Evolutionary conservation across 73 alveolate species (phyloP).

Genomic region (Symbiodinium pilosum): DNA sequence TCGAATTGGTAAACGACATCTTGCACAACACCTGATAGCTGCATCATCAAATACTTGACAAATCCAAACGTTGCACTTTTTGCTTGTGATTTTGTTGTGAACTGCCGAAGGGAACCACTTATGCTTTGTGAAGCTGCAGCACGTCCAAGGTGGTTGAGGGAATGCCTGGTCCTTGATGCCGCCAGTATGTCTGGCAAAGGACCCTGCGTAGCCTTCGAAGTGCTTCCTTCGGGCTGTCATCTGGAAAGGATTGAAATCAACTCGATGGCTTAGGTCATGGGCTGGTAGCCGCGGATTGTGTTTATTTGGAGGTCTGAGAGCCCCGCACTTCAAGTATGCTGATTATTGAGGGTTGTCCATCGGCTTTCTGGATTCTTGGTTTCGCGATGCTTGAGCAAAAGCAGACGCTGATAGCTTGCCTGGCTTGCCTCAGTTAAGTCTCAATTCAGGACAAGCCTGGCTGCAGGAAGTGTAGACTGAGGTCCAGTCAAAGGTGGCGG

Average conservation of each 20-base stretch:
- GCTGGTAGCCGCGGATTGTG: no score
- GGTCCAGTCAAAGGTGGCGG: not conserved
- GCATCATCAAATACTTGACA: not conserved
- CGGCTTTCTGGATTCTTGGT: no score
- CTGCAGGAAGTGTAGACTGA: no score
- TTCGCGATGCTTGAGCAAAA: no score
- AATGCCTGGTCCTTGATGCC: not conserved
- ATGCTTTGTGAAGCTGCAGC: not conserved
- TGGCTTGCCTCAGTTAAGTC: no score
- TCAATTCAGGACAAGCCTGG: no score
- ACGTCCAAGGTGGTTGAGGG: not conserved
- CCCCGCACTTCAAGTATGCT: not conserved
- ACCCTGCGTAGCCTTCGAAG: conserved; percentile 1
- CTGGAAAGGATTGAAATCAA: not conserved
- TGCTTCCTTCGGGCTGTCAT: not conserved
- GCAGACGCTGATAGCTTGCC: no score
- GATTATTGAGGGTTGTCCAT: not conserved
- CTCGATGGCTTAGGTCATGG: no score
- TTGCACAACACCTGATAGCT: not conserved
- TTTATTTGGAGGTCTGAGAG: no score
- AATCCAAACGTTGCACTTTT: not conserved
- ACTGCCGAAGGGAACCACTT: no score
- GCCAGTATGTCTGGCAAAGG: not conserved
- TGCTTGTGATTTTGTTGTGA: not conserved
- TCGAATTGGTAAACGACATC: not conserved